A percentile compares a stretch with the other conserved stretches of the same genome.
These are phyloP conservation scores for Anthoceros angustus DNA, from an alignment of 225 moss, liverwort and hornwort genomes.

Conservation along the genomic window DNA sequence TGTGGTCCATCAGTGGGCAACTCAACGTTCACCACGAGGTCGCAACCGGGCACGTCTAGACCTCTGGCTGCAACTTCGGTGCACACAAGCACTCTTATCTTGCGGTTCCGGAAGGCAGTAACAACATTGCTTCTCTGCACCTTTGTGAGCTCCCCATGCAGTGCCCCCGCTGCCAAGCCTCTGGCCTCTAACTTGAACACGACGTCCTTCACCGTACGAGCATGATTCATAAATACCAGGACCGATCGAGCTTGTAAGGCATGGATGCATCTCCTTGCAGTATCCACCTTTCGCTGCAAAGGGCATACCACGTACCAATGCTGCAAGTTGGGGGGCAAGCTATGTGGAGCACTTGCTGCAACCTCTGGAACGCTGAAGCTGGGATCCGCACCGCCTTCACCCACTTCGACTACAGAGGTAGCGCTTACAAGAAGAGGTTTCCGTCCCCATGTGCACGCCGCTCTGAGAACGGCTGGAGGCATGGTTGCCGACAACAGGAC, in stretches of 20 bases:
- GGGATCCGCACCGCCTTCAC: slow-evolving; percentile 22
- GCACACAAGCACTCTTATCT: slow-evolving; percentile 60
- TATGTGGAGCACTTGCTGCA: slow-evolving; percentile 40
- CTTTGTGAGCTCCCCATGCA: slow-evolving; percentile 79
- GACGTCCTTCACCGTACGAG: slow-evolving; percentile 72
- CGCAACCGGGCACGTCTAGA: slow-evolving; percentile 72
- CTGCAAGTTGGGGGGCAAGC: slow-evolving; percentile 86
- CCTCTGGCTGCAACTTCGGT: slow-evolving; percentile 95
- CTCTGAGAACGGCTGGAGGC: slow-evolving; percentile 78
- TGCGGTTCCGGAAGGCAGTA: slow-evolving; percentile 58
- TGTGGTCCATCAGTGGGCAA: slow-evolving; percentile 89
- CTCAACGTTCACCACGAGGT: slow-evolving; percentile 84
- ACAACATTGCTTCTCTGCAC: slow-evolving; percentile 61
- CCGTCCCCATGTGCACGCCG: slow-evolving; percentile 84
- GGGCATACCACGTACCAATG: slow-evolving; percentile 68
- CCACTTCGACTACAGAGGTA: slow-evolving; percentile 68
- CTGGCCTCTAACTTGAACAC: slow-evolving; percentile 82
- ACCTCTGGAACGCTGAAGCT: neutral
- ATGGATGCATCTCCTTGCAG: slow-evolving; percentile 68
- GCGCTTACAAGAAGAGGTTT: slow-evolving; percentile 76
- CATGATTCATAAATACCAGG: slow-evolving; percentile 88
- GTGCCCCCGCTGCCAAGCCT: slow-evolving; percentile 68
- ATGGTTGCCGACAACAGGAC: slow-evolving; percentile 96
- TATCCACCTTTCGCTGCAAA: slow-evolving; percentile 77
- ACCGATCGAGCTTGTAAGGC: slow-evolving; percentile 68